Conservation (phyloP, 2,329 filamentous ascomycete species). For the Curvularia sp. region DNA sequence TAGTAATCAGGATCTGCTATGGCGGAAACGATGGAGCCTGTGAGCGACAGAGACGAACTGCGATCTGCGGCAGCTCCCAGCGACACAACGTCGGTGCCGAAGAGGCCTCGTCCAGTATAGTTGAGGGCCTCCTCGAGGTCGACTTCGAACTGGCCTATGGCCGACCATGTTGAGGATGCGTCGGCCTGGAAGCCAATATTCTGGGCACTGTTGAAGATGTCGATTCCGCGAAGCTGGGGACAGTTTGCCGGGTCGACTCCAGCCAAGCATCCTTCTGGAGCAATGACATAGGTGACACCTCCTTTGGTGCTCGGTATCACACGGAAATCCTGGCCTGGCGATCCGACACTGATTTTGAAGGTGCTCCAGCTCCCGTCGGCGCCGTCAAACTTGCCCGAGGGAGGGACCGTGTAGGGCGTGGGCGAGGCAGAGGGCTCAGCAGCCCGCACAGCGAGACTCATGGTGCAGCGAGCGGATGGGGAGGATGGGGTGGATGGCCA, state of each 20-base stretch:
- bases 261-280: constrained; percentile 46
- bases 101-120: constrained; percentile 37
- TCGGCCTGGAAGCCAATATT: constrained; percentile 44
- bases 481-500: not conserved
- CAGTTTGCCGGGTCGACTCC: constrained; percentile 40
- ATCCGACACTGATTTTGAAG: constrained; percentile 51
- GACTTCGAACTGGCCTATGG: constrained; percentile 43
- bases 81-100: constrained; percentile 43
- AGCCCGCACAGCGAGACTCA: constrained; percentile 32
- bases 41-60: constrained; percentile 27
- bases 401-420: constrained; percentile 42
- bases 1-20: constrained; percentile 41
- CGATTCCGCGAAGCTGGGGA: constrained; percentile 39
- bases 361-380: constrained; percentile 53
- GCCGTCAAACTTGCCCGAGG: constrained; percentile 48
- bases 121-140: constrained; percentile 41
- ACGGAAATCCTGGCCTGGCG: constrained; percentile 50
- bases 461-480: constrained; percentile 23
- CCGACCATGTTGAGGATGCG: constrained; percentile 41
- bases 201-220: constrained; percentile 38
- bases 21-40: constrained; percentile 41
- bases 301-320: constrained; percentile 47
- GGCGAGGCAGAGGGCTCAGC: constrained; percentile 17
- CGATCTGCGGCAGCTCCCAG: constrained; percentile 34
- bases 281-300: constrained; percentile 39